A percentile compares a stretch with the other conserved stretches of the same genome.
Conservation (phyloP, 305 asterid genomes). For the Euphrasia arctica region DNA sequence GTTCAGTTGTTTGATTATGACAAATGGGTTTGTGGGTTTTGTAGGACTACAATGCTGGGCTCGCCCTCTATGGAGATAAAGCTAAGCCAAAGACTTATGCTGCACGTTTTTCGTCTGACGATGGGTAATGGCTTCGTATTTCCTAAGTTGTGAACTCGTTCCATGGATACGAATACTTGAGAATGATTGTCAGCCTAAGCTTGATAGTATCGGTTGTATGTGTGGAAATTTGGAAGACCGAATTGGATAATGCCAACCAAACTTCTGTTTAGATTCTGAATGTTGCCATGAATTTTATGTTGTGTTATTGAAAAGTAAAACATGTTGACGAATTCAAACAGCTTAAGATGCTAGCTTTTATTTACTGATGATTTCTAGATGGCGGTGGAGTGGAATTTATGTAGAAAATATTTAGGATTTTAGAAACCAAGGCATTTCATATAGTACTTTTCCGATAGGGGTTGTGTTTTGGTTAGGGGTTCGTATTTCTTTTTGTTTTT, state of each 20-base stretch:
- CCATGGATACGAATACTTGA: too few relatives aligned
- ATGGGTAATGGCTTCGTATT: slow-evolving; percentile 51
- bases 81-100: slow-evolving; percentile 89
- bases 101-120: slow-evolving; percentile 90
- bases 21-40: slow-evolving; percentile 21
- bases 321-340: background rate
- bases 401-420: slow-evolving; percentile 6
- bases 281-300: too few relatives aligned
- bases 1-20: slow-evolving; percentile 5
- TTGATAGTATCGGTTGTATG: too few relatives aligned
- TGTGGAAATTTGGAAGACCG: too few relatives aligned
- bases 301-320: too few relatives aligned
- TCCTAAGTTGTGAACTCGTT: too few relatives aligned
- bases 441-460: background rate
- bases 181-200: too few relatives aligned
- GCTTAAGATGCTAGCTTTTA: slow-evolving; percentile 17
- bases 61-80: slow-evolving; percentile 90
- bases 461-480: too few relatives aligned
- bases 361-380: background rate
- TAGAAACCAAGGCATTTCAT: background rate
- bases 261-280: too few relatives aligned
- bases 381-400: background rate
- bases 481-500: background rate
- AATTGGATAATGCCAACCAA: too few relatives aligned
- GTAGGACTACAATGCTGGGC: slow-evolving; percentile 81